Base-by-base conservation (phyloP, 768 basidiomycete genomes). In the Tubosaeta sp. region DNA sequence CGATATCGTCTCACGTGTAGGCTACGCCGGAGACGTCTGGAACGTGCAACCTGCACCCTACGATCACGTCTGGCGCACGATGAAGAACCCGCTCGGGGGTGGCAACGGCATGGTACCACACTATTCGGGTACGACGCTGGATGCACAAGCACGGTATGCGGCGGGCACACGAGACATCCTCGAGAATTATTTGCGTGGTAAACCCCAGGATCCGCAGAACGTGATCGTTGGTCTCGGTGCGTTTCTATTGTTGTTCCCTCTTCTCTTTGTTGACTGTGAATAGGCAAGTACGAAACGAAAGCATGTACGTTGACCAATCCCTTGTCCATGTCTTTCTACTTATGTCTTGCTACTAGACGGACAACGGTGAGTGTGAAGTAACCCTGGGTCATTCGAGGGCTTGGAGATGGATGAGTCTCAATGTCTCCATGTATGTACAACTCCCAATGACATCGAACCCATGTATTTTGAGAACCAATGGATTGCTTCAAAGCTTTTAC, bases 31-130 rank as follows among this genome's bases (percentile, higher is more conserved):
- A 48, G 88, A 91, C 71, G 88, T 91, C 38, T 90, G 88, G 91
- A 81, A 90, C 60, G 83, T 86, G 45, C 91, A 93, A 65, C 91
- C 92, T 38, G 84, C 91, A 11, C 89, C 90, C 5, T 81, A 76
- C 60, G 86, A 92, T 67, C 92, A 95, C 72, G 71, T 85, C 33
- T 94, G 89, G 92, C 79, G 91, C 52, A 83, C 79, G 14, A 78
- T 84, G 76, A 85, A 86, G 73, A 89, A 91, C 74, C 80, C 83
- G 27, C 78, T 88, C 10, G 85, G 84, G 17, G 89, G 81, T 54
- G 91, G 91, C 29, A 94, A 94, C 71, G 91, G 87, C 60, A 92
- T 93, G 81, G 86, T 88, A 6, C 84, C 88, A 16, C 87, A 89
- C 64, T 90, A 88, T 72, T 88, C 86, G 61, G 90, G 91, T 45